phyloP scores from a whole-genome alignment of 1,284 basidiomycete species.

The Boletus albobrunnescens region DNA sequence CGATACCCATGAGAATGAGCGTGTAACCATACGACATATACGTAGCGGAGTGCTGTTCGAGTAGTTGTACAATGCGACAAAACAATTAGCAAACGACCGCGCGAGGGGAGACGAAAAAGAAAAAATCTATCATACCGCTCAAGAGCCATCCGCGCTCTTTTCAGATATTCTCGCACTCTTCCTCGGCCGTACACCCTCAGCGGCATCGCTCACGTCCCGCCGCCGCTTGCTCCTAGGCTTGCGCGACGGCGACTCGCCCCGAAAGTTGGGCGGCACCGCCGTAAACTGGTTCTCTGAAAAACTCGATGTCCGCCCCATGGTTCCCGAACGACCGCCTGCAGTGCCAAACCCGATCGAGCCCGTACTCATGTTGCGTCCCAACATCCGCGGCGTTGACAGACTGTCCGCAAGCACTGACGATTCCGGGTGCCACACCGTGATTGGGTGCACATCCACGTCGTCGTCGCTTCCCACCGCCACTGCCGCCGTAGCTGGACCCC shows the following conservation, averaged over 20 bases:
- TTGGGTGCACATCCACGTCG: constrained; percentile 12
- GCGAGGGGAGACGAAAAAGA: neutral
- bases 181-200: constrained; percentile 18
- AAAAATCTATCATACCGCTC: no score
- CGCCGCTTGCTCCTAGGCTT: constrained; percentile 29
- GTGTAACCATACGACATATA: constrained; percentile 45
- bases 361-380: constrained; percentile 17
- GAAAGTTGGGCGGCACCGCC: constrained; percentile 38
- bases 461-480: neutral
- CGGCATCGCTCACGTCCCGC: constrained; percentile 12
- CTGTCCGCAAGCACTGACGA: neutral
- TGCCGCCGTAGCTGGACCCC: neutral
- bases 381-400: constrained; percentile 35
- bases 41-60: neutral
- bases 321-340: constrained; percentile 9
- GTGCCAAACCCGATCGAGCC: constrained; percentile 8
- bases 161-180: constrained; percentile 20
- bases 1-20: constrained; percentile 98
- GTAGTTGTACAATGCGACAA: neutral
- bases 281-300: constrained; percentile 46
- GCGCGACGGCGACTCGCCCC: constrained; percentile 29
- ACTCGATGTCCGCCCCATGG: constrained; percentile 19
- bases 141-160: neutral
- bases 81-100: neutral
- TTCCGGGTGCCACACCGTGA: neutral